Evolutionary conservation across 2,329 filamentous ascomycete genomes (phyloP).

Genomic region (Graphilbum fragrans): DNA sequence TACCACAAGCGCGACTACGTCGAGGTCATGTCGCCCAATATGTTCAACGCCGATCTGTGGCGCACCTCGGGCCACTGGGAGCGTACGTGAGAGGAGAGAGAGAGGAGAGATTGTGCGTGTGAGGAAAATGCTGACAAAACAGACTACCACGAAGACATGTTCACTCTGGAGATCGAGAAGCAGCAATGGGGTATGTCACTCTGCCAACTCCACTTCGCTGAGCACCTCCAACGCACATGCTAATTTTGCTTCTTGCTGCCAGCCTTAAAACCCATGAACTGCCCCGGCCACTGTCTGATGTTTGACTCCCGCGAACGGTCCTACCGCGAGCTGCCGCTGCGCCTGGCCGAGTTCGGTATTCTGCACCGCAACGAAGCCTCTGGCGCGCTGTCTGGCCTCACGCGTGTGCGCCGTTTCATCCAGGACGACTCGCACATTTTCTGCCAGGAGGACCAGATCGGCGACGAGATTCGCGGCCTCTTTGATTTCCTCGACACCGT

Average conservation of each 20-base stretch:
- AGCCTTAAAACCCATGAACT: slow-evolving; percentile 66
- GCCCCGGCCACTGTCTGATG: slow-evolving; percentile 76
- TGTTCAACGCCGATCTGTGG: slow-evolving; percentile 91
- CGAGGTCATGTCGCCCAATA: slow-evolving; percentile 91
- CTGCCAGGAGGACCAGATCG: slow-evolving; percentile 69
- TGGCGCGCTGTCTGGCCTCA: slow-evolving; percentile 69
- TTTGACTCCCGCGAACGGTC: slow-evolving; percentile 63
- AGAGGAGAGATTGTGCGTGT: neutral
- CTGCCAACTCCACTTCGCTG: neutral
- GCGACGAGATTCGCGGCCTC: slow-evolving; percentile 63
- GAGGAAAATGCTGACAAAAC: slow-evolving; percentile 2
- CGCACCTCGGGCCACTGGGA: slow-evolving; percentile 92
- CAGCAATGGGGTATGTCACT: slow-evolving; percentile 24
- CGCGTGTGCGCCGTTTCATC: slow-evolving; percentile 74
- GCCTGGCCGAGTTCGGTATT: slow-evolving; percentile 78
- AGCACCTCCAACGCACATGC: too few species aligned
- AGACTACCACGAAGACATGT: slow-evolving; percentile 88
- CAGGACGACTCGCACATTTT: slow-evolving; percentile 81
- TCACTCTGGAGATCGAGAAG: slow-evolving; percentile 65
- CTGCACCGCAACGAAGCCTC: slow-evolving; percentile 81
- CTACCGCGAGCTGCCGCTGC: slow-evolving; percentile 70
- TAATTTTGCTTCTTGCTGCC: neutral
- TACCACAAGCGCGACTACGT: slow-evolving; percentile 92
- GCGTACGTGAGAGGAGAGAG: slow-evolving; percentile 16
- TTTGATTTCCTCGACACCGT: slow-evolving; percentile 80